A percentile compares a stretch with the other conserved stretches of the same genome.
phyloP scores from a whole-genome alignment of 306 rosid genomes.

The Neltuma alba region DNA sequence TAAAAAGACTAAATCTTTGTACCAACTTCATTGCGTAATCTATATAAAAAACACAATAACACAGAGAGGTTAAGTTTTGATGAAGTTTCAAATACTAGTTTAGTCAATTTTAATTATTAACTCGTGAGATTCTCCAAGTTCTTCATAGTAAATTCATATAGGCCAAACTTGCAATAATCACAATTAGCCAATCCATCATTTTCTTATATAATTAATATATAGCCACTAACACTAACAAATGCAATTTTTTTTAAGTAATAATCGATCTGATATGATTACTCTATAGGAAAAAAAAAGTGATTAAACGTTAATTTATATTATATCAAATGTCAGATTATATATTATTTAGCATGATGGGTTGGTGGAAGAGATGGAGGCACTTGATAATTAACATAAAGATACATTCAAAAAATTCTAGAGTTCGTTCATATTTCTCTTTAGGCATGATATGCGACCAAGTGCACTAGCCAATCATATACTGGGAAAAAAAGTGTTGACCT shows the following conservation, averaged over 20 bases:
- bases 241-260: neutral
- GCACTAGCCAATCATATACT: neutral
- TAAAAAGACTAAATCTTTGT: neutral
- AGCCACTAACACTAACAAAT: neutral
- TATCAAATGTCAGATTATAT: neutral
- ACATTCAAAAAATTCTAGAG: neutral
- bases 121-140: neutral
- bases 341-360: conserved; percentile 8
- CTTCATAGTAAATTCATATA: neutral
- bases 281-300: neutral
- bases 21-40: neutral
- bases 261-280: neutral
- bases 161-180: neutral
- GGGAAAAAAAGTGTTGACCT: conserved; percentile 3
- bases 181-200: conserved; percentile 8
- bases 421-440: neutral
- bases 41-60: neutral
- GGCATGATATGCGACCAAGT: neutral
- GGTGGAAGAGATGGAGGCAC: neutral
- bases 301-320: neutral
- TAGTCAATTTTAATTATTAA: neutral
- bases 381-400: neutral
- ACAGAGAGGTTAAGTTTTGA: neutral
- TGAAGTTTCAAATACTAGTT: neutral
- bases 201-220: neutral